Evolutionary conservation across 768 basidiomycete species (phyloP).

Genomic region (Lactarius hengduanensis): DNA sequence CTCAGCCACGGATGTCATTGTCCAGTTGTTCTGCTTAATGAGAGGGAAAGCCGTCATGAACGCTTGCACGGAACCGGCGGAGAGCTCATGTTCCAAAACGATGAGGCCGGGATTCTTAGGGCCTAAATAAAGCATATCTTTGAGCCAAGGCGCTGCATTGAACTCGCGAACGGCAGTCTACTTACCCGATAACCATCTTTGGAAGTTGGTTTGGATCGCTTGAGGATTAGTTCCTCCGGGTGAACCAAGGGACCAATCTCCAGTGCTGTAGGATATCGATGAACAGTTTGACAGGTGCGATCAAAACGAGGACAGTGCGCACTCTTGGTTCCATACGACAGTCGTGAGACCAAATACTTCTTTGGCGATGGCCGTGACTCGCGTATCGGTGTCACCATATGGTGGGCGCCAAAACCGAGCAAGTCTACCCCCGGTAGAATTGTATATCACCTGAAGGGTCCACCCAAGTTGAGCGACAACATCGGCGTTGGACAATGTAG

Average conservation of each 20-base stretch:
- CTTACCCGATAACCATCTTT: constrained; percentile 54
- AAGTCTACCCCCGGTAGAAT: constrained; percentile 75
- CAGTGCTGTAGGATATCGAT: constrained; percentile 46
- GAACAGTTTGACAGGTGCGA: constrained; percentile 7
- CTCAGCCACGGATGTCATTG: constrained; percentile 52
- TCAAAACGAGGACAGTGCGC: constrained; percentile 30
- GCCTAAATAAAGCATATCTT: constrained; percentile 39
- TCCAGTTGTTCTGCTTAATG: constrained; percentile 72
- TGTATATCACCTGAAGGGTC: constrained; percentile 75
- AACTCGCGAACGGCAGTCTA: constrained; percentile 20
- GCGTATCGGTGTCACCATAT: constrained; percentile 79
- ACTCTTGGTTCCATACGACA: constrained; percentile 94
- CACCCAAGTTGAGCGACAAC: constrained; percentile 79
- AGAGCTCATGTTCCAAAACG: constrained; percentile 82
- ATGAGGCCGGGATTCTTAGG: constrained; percentile 77
- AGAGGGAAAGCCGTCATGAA: constrained; percentile 67
- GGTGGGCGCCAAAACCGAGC: constrained; percentile 86
- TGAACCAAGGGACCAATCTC: constrained; percentile 67
- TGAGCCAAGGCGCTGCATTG: neutral
- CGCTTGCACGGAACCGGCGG: constrained; percentile 53
- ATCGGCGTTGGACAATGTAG: constrained; percentile 63
- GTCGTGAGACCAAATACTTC: constrained; percentile 83
- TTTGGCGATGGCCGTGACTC: constrained; percentile 81
- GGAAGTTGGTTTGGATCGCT: constrained; percentile 49
- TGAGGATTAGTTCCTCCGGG: constrained; percentile 44